A percentile compares a stretch with the other conserved stretches of the same genome.
Conservation (phyloP, 257 asterid species). For the Leonotis leonurus region DNA sequence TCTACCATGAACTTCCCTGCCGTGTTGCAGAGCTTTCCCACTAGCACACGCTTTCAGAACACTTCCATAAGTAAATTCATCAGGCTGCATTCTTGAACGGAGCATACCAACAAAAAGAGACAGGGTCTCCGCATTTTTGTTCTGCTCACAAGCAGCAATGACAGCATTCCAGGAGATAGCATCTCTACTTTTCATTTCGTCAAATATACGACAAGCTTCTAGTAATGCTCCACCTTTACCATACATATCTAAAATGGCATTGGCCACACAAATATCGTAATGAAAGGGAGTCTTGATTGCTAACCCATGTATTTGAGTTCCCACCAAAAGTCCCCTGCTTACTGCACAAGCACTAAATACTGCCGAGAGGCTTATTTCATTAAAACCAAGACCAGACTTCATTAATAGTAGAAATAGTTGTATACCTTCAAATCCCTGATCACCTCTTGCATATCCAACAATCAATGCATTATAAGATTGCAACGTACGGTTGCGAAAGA, state of each 20-base stretch:
- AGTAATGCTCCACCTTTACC: slow-evolving; percentile 65
- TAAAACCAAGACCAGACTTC: slow-evolving; percentile 55
- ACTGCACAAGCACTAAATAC: slow-evolving; percentile 68
- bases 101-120: slow-evolving; percentile 54
- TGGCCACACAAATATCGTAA: slow-evolving; percentile 55
- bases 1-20: slow-evolving; percentile 67
- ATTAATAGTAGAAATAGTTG: slow-evolving; percentile 40
- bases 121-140: slow-evolving; percentile 41
- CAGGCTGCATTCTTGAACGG: slow-evolving; percentile 65
- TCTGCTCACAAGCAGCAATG: slow-evolving; percentile 86
- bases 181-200: slow-evolving; percentile 65
- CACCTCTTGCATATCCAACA: slow-evolving; percentile 65
- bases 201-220: slow-evolving; percentile 56
- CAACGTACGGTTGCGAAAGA: slow-evolving; percentile 46
- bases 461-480: slow-evolving; percentile 82
- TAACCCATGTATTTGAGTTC: slow-evolving; percentile 66
- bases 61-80: slow-evolving; percentile 85
- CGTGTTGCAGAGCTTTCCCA: slow-evolving; percentile 42
- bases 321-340: slow-evolving; percentile 44
- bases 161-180: slow-evolving; percentile 88
- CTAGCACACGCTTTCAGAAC: slow-evolving; percentile 85
- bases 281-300: slow-evolving; percentile 51
- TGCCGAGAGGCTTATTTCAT: slow-evolving; percentile 75
- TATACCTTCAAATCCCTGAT: slow-evolving; percentile 54
- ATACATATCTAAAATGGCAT: slow-evolving; percentile 81